phyloP scores from a whole-genome alignment of 176 grass and related monocot species.

The Dendrocalamus sinicus region DNA sequence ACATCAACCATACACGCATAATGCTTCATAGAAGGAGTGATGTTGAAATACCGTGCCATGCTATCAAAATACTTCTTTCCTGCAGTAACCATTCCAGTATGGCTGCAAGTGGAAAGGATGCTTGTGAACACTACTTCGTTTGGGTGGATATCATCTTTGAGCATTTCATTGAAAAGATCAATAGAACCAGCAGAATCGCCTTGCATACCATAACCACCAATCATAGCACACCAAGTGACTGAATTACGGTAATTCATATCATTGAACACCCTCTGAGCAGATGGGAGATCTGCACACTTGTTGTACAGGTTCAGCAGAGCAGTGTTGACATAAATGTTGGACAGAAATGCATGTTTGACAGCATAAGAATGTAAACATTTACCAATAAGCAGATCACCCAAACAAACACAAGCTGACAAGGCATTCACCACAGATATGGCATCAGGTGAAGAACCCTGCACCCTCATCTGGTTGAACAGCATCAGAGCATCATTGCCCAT shows the following conservation, averaged over 20 bases:
- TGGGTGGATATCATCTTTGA: conserved; percentile 63
- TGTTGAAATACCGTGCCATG: conserved; percentile 58
- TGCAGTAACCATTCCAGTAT: conserved; percentile 66
- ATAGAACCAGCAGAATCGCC: conserved; percentile 61
- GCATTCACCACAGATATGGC: conserved; percentile 61
- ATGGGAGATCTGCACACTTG: conserved; percentile 65
- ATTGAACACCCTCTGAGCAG: conserved; percentile 55
- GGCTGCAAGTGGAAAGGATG: conserved; percentile 72
- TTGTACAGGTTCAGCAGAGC: conserved; percentile 72
- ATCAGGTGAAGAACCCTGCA: conserved; percentile 53
- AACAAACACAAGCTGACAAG: conserved; percentile 59
- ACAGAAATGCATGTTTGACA: conserved; percentile 53
- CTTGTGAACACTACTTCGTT: conserved; percentile 70
- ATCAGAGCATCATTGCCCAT: conserved; percentile 51
- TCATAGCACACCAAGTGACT: conserved; percentile 82
- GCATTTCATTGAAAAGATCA: conserved; percentile 63
- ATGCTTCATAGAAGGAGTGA: conserved; percentile 71
- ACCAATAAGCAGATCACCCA: conserved; percentile 56
- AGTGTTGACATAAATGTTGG: conserved; percentile 64
- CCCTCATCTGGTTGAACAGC: conserved; percentile 62
- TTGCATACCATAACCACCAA: conserved; percentile 72
- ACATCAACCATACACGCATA: conserved; percentile 80
- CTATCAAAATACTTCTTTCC: conserved; percentile 59
- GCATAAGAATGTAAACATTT: conserved; percentile 63
- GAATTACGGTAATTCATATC: conserved; percentile 60